Evolutionary conservation across 2,329 filamentous ascomycete genomes (phyloP), one percentile per base, ranked within the genome.

Genomic region (Orbilia ellipsospora): DNA sequence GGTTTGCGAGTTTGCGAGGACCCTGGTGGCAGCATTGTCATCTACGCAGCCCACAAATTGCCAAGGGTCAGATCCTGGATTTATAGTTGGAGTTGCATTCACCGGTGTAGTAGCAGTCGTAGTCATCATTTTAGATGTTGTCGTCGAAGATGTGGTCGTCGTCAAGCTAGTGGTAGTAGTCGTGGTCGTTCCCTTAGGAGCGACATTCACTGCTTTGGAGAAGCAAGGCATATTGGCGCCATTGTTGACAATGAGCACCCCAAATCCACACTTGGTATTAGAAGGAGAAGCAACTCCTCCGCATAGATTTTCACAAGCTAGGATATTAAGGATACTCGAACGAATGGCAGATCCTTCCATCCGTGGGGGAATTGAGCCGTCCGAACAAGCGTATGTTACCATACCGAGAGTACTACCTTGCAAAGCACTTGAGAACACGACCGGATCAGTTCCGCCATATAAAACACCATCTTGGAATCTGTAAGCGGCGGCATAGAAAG

Each of bases 281-380:
- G 36, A 23, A 1, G 42, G 45, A 20, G 54, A 57, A 1, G 55
- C 63, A 4, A 67, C 63, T 0, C 63, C 63, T 8, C 63, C 63
- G 28, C 63, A 67, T 1, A 54, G 40, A 26, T 67, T 59, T 20
- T 52, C 5, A 42, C 63, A 67, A 1, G 52, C 42, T 6, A 67
- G 44, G 5, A 67, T 67, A 18, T 68, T 59, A 16, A 48, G 63
- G 40, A 67, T 52, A 8, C 59, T 20, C 20, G 52, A 59, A 23
- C 63, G 52, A 20, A 67, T 60, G 42, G 59, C 7, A 2, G 63
- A 67, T n/a, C 63, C 63, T 42, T 67, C 63, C 12, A 67, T 26
- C n/a, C 23, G 40, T 28, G 63, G 63, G 3, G 54, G 54, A 5
- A 51, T 10, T 4, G 36, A 42, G 23, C 55, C 42, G n/a, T 60